phyloP scores from a whole-genome alignment of 73 alveolate species.

The Paramecium sonneborni region DNA sequence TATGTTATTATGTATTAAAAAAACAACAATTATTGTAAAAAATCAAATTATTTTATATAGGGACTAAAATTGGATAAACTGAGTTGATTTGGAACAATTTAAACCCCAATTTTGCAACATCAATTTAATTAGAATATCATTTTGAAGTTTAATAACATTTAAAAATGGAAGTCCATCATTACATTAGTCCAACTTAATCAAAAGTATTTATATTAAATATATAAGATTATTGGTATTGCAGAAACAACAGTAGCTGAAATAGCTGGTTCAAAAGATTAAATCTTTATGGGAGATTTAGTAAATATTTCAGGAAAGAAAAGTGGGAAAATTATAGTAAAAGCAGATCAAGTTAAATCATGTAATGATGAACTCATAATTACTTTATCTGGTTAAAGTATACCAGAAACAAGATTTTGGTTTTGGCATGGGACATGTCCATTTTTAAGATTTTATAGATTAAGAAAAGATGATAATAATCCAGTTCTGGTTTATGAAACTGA shows the following conservation, averaged over 20 bases:
- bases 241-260: slow-evolving; percentile 72
- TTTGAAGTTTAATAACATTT: slow-evolving; percentile 83
- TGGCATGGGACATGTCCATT: slow-evolving; percentile 54
- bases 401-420: slow-evolving; percentile 53
- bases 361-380: slow-evolving; percentile 57
- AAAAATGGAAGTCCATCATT: slow-evolving; percentile 74
- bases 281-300: slow-evolving; percentile 60
- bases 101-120: slow-evolving; percentile 82
- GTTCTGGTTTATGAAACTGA: slow-evolving; percentile 56
- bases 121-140: slow-evolving; percentile 75
- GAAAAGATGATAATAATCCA: slow-evolving; percentile 50
- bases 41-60: not conserved
- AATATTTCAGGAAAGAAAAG: not conserved
- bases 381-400: not conserved
- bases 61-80: slow-evolving; percentile 73
- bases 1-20: slow-evolving; percentile 43
- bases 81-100: slow-evolving; percentile 72
- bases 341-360: slow-evolving; percentile 66
- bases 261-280: slow-evolving; percentile 69
- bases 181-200: slow-evolving; percentile 41
- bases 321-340: slow-evolving; percentile 73
- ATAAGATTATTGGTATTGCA: slow-evolving; percentile 61
- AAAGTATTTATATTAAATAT: not conserved
- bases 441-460: slow-evolving; percentile 31
- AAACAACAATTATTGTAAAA: not conserved